Evolutionary conservation across 2,329 filamentous ascomycete species (phyloP), one percentile per base, ranked within the genome.

Genomic region (Dryadomyces sulphureus): DNA sequence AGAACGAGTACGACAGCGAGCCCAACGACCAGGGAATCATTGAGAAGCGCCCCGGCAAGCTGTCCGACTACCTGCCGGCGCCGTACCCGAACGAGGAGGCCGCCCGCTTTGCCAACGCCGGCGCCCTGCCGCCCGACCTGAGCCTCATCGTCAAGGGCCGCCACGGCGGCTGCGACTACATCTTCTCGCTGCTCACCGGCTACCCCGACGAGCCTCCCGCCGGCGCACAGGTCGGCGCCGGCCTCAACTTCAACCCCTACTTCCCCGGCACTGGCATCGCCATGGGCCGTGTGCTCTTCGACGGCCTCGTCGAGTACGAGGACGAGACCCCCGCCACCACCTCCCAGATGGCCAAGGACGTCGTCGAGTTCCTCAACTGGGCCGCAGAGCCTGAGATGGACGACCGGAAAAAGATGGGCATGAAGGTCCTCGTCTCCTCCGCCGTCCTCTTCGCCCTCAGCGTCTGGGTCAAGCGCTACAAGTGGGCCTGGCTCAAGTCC

Each of bases 81-180:
- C 92, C 92, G 25, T 98, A 98, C 81, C 92, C 93, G 75, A 98
- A 98, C 73, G 92, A 98, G 62, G 90, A 98, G 73, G 90, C 92
- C 56, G 90, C 90, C 54, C 89, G 92, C 63, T 89, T 89, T 62
- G 88, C 89, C 70, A 98, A 98, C 79, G 94, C 93, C 65, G 92
- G 92, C 76, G 92, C 92, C 61, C 78, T 96, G 48, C 92, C 92
- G 55, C 92, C 92, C 50, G 92, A 98, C 81, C 81, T 98, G 70
- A 90, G 83, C 64, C 75, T 98, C 72, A 96, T 98, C 57, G 77
- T 93, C 73, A 98, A 98, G 81, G 92, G 79, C 59, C 84, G 92
- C 59, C 92, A 98, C 74, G 92, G 90, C 62, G 92, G 92, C 65
- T 94, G 87, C 77, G 75, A 98, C 72, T 98, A 98, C 77, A 87